These are phyloP conservation scores for Elaeis guineensis DNA, from an alignment of 176 grass and related monocot species.

Conservation along the genomic window DNA sequence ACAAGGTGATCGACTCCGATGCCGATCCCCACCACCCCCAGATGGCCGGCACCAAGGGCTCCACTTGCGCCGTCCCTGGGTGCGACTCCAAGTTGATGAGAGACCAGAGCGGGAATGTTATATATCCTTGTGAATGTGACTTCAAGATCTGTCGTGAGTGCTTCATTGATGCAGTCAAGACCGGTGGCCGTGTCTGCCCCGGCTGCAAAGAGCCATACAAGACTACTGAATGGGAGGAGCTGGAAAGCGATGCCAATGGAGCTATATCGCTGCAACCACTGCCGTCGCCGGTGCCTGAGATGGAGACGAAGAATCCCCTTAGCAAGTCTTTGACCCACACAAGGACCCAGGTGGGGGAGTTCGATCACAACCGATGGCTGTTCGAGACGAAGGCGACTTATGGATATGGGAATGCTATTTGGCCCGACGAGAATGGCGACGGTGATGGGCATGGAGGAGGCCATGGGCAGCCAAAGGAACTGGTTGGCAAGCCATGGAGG, in stretches of 20 bases:
- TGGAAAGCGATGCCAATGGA: conserved; percentile 30
- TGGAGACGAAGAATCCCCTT: conserved; percentile 53
- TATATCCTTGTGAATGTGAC: conserved; percentile 87
- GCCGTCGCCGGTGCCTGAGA: conserved; percentile 23
- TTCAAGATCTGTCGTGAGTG: conserved; percentile 86
- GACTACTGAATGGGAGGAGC: conserved; percentile 61
- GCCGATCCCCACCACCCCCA: conserved; percentile 7
- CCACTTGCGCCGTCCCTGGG: conserved; percentile 51
- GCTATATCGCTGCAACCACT: conserved; percentile 47
- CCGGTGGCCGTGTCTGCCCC: conserved; percentile 36
- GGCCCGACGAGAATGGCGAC: conserved; percentile 57
- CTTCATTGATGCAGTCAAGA: conserved; percentile 85
- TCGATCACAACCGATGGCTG: conserved; percentile 92
- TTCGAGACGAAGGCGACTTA: conserved; percentile 99
- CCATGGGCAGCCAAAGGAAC: conserved; percentile 63
- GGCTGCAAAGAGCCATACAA: conserved; percentile 96
- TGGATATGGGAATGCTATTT: conserved; percentile 91
- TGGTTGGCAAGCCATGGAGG: conserved; percentile 80
- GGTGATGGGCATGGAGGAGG: conserved; percentile 29
- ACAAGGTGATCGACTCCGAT: conserved; percentile 25
- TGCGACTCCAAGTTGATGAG: conserved; percentile 58
- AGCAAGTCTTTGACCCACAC: conserved; percentile 31
- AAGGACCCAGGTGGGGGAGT: conserved; percentile 46
- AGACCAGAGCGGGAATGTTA: conserved; percentile 45
- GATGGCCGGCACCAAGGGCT: conserved; percentile 13